Base-by-base conservation (phyloP, 192 early-diverging fungal genomes). In the Dimargaris xerosporica region DNA sequence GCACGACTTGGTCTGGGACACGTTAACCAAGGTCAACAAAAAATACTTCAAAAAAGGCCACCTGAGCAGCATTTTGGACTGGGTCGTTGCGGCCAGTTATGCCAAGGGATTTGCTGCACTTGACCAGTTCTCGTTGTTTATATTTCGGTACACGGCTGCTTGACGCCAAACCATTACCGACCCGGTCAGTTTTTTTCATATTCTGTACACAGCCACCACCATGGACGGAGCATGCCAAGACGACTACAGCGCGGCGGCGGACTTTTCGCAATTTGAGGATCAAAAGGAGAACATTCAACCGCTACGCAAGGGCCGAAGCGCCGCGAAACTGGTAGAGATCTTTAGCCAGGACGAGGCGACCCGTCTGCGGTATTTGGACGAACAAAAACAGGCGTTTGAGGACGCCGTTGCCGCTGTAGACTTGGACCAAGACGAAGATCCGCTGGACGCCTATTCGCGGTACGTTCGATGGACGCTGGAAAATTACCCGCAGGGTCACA, bases 251-350 rank as follows among this genome's bases (percentile, higher is more conserved):
- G 26, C 58, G 7, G 58, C 58, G 10, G 58, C 58, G 5, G 70
- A 78, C 26, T 75, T 75, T 60, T 54, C 71, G 7, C 67, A 71
- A 12, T 79, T 90, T 39, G 86, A 88, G 65, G 66, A 78, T 44
- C 81, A 90, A 54, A 87, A 87, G 65, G 88, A 90, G 69, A 90
- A 90, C 72, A 86, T 90, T 42, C 71, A 78, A 31, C 86, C 86
- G 23, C 62, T 80, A 11, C 68, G 71, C 5, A 67, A 82, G 28
- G 88, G 88, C 15, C 78, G 88, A 11, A 82, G 78, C 46, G 86
- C 83, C n/a, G 67, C 64, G 12, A 62, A 71, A 6, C 65, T 82
- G 0, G 64, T 74, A 0, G 62, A 64, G 3, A 50, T 78, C 28
- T 76, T 73, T 65, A 69, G 71, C 28, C 64, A 42, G 43, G 44